These are phyloP conservation scores for Nannochloropsis salina DNA, from an alignment of 108 stramenopile species.

Conservation along the genomic window DNA sequence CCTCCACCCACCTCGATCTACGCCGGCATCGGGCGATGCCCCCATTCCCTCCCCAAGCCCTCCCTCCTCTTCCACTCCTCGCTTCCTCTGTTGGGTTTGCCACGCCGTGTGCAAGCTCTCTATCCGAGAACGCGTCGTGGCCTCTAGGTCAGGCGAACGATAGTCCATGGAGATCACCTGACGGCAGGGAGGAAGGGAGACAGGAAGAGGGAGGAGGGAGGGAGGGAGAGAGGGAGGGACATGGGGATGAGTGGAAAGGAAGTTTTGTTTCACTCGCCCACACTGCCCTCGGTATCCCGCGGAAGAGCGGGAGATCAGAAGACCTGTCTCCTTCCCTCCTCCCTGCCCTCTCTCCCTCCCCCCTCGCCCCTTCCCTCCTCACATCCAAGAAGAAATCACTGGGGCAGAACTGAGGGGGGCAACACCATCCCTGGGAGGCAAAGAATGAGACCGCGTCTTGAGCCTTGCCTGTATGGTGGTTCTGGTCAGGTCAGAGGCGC, in stretches of 20 bases:
- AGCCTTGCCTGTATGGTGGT: neutral
- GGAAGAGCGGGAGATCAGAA: too few species aligned
- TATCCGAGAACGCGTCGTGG: neutral
- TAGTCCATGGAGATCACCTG: constrained; percentile 18
- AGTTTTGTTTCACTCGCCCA: neutral
- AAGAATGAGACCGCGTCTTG: neutral
- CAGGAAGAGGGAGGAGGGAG: neutral
- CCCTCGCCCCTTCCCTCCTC: neutral
- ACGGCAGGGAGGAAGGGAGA: neutral
- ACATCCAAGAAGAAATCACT: neutral
- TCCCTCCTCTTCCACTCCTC: neutral
- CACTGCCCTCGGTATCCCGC: too few species aligned
- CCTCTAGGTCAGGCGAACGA: neutral
- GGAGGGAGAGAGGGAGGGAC: neutral
- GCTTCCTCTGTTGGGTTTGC: neutral
- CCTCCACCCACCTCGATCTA: neutral
- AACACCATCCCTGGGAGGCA: neutral
- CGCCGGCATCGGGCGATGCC: neutral
- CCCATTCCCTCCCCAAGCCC: neutral
- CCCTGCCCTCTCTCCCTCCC: neutral
- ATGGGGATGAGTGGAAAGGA: neutral
- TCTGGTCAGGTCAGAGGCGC: neutral
- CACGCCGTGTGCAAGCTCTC: neutral
- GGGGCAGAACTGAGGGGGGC: neutral
- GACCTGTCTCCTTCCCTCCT: neutral